Evolutionary conservation across 352 stramenopile species (phyloP), one percentile per base, ranked within the genome.

Genomic region (Globisporangium mamillatum): DNA sequence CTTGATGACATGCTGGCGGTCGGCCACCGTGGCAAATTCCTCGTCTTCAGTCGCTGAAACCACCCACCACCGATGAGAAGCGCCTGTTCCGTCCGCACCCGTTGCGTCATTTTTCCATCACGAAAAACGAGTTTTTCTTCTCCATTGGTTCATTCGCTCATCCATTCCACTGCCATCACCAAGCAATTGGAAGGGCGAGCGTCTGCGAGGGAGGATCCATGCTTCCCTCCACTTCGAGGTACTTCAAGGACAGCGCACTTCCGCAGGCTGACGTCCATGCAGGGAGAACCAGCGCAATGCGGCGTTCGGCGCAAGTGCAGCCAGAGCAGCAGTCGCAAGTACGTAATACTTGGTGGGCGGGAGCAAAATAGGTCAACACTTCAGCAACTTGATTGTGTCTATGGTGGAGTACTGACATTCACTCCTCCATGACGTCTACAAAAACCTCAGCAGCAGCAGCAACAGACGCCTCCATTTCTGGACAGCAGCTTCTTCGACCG

Each of bases 241-340:
- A 38, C 14, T 59, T 36, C 16, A 38, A 61, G 3, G 12, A 10
- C 38, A 38, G 27, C 10, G 44, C 7, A 44, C 27, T 63, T 27
- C 27, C 54, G 25, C 29, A 24, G 5, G 14, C 25, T 4, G 25
- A 59, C 1, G 14, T 2, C 20, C 53, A 32, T n/a, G 14, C 52
- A 7, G 20, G 14, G 18, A 38, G 22, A 48, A 10, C 24, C 8
- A 54, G 16, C 25, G 52, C 12, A 20, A 27, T 22, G 41, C 52
- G 54, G 63, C n/a, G 41, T 7, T 58, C 38, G n/a, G 29, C 5
- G 12, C 54, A 63, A 34, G 55, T 68, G 12, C 24, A 38, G 7
- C 63, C 63, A 6, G 27, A 63, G 5, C 10, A 32, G 3, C 25
- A 38, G 29, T 4, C 7, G 9, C 44, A 50, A n/a, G 44, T 50